phyloP scores from a whole-genome alignment of 129 eudicot species.

The Escallonia rubra region DNA sequence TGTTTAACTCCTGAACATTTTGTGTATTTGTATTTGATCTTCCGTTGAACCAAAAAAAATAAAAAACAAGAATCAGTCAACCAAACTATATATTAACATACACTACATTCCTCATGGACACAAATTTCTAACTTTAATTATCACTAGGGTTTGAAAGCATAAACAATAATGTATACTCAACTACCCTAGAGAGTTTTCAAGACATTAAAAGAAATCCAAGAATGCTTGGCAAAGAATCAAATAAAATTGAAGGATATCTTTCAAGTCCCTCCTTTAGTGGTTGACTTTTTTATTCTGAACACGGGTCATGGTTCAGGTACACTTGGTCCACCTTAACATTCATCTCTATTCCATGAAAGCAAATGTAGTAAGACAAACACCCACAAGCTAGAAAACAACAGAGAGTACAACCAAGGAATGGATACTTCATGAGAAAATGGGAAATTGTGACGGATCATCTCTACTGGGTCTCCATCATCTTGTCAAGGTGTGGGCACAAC shows the following conservation, averaged over 20 bases:
- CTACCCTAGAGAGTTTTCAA: no score
- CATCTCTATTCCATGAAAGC: slow-evolving; percentile 10
- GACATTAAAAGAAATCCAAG: not conserved
- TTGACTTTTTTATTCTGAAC: slow-evolving; percentile 43
- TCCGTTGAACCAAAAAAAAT: no score
- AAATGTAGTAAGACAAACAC: slow-evolving; percentile 28
- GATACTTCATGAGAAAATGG: not conserved
- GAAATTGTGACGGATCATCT: slow-evolving; percentile 10
- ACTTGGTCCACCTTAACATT: slow-evolving; percentile 34
- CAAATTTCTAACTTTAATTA: no score
- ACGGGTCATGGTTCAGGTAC: slow-evolving; percentile 50
- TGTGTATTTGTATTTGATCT: no score
- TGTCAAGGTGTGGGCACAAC: slow-evolving; percentile 11
- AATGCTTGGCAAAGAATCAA: not conserved
- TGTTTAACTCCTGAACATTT: no score
- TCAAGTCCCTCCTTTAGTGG: slow-evolving; percentile 20
- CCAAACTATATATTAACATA: no score
- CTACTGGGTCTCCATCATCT: slow-evolving; percentile 7
- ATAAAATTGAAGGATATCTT: not conserved
- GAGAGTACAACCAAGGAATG: slow-evolving; percentile 14
- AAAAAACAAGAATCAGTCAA: no score
- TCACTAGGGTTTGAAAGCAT: no score
- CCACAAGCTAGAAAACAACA: slow-evolving; percentile 26
- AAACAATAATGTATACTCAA: no score
- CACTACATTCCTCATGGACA: no score